phyloP scores from a whole-genome alignment of 306 rosid species.

The Quercus aquifolioides region DNA sequence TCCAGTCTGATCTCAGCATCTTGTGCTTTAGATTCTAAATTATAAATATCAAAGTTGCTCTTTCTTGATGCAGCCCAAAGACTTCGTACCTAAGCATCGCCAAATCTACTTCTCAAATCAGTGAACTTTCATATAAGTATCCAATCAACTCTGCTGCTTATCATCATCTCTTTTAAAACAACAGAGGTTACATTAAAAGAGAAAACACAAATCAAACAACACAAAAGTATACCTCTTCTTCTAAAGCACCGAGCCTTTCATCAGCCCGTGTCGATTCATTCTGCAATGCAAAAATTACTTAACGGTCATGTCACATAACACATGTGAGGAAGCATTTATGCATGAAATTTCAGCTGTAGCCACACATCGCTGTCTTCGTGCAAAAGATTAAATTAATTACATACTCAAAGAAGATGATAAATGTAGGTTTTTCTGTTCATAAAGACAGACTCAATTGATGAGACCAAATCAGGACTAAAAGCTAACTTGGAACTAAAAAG shows the following conservation, averaged over 20 bases:
- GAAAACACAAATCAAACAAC: background rate
- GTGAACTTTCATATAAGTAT: slow-evolving; percentile 31
- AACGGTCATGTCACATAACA: background rate
- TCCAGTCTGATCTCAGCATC: slow-evolving; percentile 56
- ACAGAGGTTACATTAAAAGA: background rate
- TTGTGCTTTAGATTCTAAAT: slow-evolving; percentile 49
- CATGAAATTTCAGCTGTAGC: too few species aligned
- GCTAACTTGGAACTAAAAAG: too few species aligned
- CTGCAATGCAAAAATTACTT: slow-evolving; percentile 28
- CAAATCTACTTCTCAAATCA: slow-evolving; percentile 51
- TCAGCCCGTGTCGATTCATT: slow-evolving; percentile 36
- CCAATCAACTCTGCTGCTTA: background rate
- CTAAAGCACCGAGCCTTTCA: slow-evolving; percentile 41
- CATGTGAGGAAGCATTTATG: too few species aligned
- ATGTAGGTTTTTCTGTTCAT: too few species aligned
- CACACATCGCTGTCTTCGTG: too few species aligned
- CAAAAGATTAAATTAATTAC: too few species aligned
- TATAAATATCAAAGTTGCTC: slow-evolving; percentile 80
- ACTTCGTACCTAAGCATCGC: slow-evolving; percentile 60
- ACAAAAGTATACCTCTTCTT: slow-evolving; percentile 58
- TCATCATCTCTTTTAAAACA: background rate
- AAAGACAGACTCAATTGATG: background rate
- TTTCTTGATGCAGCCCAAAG: slow-evolving; percentile 73
- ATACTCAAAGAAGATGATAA: too few species aligned
- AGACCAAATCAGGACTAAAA: background rate